Conservation (phyloP, 2,329 filamentous ascomycete genomes). For the Talaromyces sp. region DNA sequence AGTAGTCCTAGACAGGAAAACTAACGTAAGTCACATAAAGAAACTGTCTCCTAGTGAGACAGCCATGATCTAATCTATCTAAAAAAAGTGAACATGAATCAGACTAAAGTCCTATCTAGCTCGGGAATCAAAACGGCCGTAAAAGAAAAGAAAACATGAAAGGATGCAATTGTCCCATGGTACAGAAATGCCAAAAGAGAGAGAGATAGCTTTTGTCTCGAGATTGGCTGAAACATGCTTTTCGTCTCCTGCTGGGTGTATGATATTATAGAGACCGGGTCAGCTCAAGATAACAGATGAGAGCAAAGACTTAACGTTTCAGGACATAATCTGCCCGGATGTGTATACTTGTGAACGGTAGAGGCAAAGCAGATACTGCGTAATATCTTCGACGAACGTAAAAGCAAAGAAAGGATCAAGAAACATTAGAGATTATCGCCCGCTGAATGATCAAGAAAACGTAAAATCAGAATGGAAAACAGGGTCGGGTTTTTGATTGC, state of each 20-base stretch:
- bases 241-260: neutral
- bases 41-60: slow-evolving; percentile 12
- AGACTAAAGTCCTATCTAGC: neutral
- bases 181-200: slow-evolving; percentile 17
- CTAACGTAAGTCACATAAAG: slow-evolving; percentile 6
- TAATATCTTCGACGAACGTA: slow-evolving; percentile 15
- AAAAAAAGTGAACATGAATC: slow-evolving; percentile 10
- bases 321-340: neutral
- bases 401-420: neutral
- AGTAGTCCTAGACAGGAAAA: neutral
- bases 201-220: neutral
- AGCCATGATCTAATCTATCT: slow-evolving; percentile 16
- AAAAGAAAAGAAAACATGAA: neutral
- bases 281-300: neutral
- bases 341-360: neutral
- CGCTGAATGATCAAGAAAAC: slow-evolving; percentile 13
- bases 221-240: slow-evolving; percentile 1
- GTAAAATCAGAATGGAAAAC: neutral
- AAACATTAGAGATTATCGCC: slow-evolving; percentile 15
- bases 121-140: slow-evolving; percentile 12
- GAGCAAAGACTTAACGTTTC: slow-evolving; percentile 1
- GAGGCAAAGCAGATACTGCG: slow-evolving; percentile 8
- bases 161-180: slow-evolving; percentile 14
- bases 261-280: neutral
- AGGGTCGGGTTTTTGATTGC: neutral